Conservation (phyloP, 176 grass and related monocot genomes). For the Hyparrhenia diplandra region DNA sequence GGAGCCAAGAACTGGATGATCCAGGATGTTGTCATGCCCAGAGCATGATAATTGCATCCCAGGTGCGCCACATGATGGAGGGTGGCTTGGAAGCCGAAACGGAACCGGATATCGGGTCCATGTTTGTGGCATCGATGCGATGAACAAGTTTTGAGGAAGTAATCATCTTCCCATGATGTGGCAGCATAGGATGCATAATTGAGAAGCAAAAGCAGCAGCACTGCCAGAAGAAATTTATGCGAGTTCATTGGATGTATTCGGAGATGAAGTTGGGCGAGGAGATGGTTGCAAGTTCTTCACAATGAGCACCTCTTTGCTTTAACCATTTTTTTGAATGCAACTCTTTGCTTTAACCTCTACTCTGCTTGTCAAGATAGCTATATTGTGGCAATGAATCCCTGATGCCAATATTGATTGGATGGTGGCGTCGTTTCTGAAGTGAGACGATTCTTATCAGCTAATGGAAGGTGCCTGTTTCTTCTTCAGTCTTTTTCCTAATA, state of each 20-base stretch:
- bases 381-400: not conserved
- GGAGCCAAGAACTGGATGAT: slow-evolving; percentile 27
- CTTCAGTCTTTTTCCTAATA: too few relatives aligned
- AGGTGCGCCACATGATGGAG: not conserved
- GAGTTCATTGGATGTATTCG: not conserved
- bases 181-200: not conserved
- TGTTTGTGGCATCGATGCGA: slow-evolving; percentile 20
- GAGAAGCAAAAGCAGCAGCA: slow-evolving; percentile 20
- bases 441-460: too few relatives aligned
- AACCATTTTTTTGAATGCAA: too few relatives aligned
- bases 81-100: not conserved
- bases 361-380: not conserved
- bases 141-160: slow-evolving; percentile 34
- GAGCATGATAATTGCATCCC: slow-evolving; percentile 56
- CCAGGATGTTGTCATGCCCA: slow-evolving; percentile 26
- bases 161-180: not conserved
- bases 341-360: too few relatives aligned
- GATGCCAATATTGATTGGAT: too few relatives aligned
- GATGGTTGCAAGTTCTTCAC: not conserved
- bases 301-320: not conserved
- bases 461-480: too few relatives aligned
- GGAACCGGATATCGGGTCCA: slow-evolving; percentile 48
- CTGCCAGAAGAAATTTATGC: not conserved
- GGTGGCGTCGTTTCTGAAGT: too few relatives aligned
- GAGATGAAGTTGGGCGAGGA: slow-evolving; percentile 6